Base-by-base conservation (phyloP, 345 rosid genomes). In the Eutrema japonicum region DNA sequence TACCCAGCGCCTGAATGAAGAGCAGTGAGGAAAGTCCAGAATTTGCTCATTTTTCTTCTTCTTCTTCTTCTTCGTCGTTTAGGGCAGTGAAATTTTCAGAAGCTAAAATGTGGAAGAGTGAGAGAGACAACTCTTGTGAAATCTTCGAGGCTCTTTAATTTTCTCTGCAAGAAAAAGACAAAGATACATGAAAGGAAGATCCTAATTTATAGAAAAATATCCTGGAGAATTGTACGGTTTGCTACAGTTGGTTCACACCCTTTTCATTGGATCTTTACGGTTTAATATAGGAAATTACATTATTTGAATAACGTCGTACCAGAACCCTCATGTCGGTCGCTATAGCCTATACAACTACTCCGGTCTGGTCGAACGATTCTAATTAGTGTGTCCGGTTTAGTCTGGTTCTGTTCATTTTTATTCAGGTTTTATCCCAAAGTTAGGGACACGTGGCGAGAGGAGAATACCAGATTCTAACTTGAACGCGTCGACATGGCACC, bases 1-100 rank as follows among this genome's bases (percentile, higher is more conserved):
- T 66, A 90, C 96, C 96, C 96, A 66, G 93, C 85, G 30, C 81
- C 51, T 11, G 85, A 47, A 55, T 90, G 96, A 70, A 80, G 79
- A 43, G 82, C 77, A 47, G 81, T 46, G 71, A 90, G 83, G 33
- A 88, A 78, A 56, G 85, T 86, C 93, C 87, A 83, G 0, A 83
- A 84, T 29, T 73, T 73, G 72, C 47, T 59, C 72, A 65, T 73
- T 38, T 7, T 53, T 13, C 22, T 18, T 18, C 22, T 14, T 14
- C 0, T 8, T n/a, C 10, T 13, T 29, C 4, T 26, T 48, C 8
- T 13, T 27, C 8, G 16, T 60, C 14, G 51, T 52, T 68, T 4
- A 40, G 50, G 49, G 6, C 22, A 7, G 36, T 26, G 49, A 10
- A n/a, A 47, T 10, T 26, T 50, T 47, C 47, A 22, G 56, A 69